Evolutionary conservation across 352 stramenopile genomes (phyloP).

Genomic region (Peronosclerospora sorghi): DNA sequence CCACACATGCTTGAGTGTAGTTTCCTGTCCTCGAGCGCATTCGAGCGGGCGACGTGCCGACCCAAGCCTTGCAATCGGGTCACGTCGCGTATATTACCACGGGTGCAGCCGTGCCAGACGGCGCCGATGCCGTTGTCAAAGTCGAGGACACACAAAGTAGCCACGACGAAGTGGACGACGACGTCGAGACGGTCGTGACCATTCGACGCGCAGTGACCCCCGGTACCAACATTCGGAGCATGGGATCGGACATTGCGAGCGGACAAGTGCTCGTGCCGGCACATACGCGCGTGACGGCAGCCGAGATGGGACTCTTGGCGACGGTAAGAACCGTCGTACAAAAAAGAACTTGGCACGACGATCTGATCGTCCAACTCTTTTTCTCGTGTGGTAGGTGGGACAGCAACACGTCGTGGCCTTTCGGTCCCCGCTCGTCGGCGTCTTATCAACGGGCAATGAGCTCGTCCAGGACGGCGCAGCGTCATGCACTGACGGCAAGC

Average conservation of each 20-base stretch:
- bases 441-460: slow-evolving; percentile 94
- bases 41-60: slow-evolving; percentile 44
- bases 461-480: no score
- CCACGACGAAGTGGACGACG: slow-evolving; percentile 16
- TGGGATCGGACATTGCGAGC: slow-evolving; percentile 87
- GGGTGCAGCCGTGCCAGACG: slow-evolving; percentile 83
- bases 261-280: slow-evolving; percentile 68
- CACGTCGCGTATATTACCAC: slow-evolving; percentile 92
- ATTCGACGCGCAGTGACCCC: slow-evolving; percentile 47
- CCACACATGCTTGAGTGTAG: no score
- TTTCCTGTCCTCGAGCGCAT: slow-evolving; percentile 65
- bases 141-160: slow-evolving; percentile 86
- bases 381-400: slow-evolving; percentile 43
- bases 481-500: no score
- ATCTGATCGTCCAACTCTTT: neutral
- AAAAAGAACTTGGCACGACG: no score
- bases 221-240: slow-evolving; percentile 68
- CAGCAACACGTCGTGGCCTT: slow-evolving; percentile 63
- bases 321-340: slow-evolving; percentile 77
- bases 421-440: slow-evolving; percentile 67
- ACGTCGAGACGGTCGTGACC: slow-evolving; percentile 39
- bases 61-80: slow-evolving; percentile 24
- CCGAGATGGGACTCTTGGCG: slow-evolving; percentile 87
- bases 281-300: slow-evolving; percentile 64
- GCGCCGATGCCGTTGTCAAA: slow-evolving; percentile 89